These are phyloP conservation scores for Rhizopus stolonifer DNA, from an alignment of 371 early-diverging fungal species.

Conservation along the genomic window DNA sequence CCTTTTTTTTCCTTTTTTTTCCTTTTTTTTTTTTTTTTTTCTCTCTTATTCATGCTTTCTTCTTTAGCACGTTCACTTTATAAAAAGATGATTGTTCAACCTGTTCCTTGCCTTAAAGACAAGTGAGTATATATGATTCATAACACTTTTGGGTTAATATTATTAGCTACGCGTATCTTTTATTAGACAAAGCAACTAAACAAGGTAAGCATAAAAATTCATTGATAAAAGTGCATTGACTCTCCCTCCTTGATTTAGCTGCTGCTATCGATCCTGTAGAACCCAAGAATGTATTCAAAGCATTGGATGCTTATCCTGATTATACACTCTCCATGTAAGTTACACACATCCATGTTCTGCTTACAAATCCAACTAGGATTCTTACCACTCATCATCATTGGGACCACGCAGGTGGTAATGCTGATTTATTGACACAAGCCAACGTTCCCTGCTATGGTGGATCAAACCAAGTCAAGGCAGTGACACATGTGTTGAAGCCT, in stretches of 20 bases:
- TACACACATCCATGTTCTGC: background rate
- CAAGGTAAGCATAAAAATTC: constrained; percentile 19
- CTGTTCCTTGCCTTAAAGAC: constrained; percentile 36
- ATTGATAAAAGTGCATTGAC: background rate
- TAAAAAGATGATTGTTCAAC: constrained; percentile 28
- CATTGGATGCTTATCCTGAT: constrained; percentile 29
- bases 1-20: background rate
- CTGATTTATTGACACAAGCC: constrained; percentile 37
- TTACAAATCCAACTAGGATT: constrained; percentile 28
- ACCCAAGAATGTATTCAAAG: constrained; percentile 49
- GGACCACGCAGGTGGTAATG: constrained; percentile 84
- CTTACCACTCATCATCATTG: constrained; percentile 79
- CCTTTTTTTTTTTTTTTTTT: background rate
- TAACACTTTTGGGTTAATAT: background rate
- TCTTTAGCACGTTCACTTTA: constrained; percentile 17
- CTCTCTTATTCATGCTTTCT: constrained; percentile 13
- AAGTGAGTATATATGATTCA: constrained; percentile 17
- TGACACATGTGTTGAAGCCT: constrained; percentile 65
- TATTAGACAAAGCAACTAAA: constrained; percentile 67
- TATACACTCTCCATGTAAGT: constrained; percentile 48
- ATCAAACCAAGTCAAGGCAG: constrained; percentile 47
- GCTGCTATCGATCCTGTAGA: constrained; percentile 62
- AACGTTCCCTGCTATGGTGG: constrained; percentile 46
- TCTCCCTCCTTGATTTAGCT: constrained; percentile 13
- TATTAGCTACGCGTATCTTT: constrained; percentile 71